Evolutionary conservation across 1,139 yeast species (phyloP), one percentile per base, ranked within the genome.

Genomic region (Lipomyces yarrowii): DNA sequence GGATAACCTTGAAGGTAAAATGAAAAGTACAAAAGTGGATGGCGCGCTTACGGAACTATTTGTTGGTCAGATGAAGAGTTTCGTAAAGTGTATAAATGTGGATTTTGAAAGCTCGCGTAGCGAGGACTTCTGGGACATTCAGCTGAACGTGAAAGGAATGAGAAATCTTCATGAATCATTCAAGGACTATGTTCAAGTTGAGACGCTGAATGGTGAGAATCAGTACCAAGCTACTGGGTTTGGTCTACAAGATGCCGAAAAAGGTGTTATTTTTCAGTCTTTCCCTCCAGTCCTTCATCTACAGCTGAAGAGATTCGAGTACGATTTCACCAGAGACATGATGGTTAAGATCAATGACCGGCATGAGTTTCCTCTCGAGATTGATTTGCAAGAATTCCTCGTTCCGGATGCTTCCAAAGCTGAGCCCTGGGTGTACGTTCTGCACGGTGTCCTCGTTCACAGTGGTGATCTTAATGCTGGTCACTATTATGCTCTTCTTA

Each of bases 111-210:
- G 97, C 32, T 87, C 97, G 2, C 83, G 98, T 71, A 86, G 84
- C 6, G 99, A 94, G 77, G 99, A 96, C 74, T 94, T 91, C 74
- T 94, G 99, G 99, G 99, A 94, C 80, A 90, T 94, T 69, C 99
- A 96, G 77, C 82, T 94, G 71, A 94, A 94, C 74, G 99, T 94
- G 32, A 91, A 91, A 76, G 91, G 94, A 39, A 84, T 92, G 82
- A 83, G 82, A 65, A 87, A 87, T 71, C 82, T 94, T 59, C 82
- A 85, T 69, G 88, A 88, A 61, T 88, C 98, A 0, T 94, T 94
- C 77, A 84, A 86, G 64, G 91, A 92, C 76, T 94, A 94, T 75
- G 87, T 93, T 64, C 96, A 91, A 73, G 88, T 89, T 56, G 99
- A 94, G 78, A 84, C 90, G 79, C 82, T 94, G 74, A 90, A 90